Conservation (phyloP, 2,329 filamentous ascomycete genomes). For the Pseudogymnoascus sp. region DNA sequence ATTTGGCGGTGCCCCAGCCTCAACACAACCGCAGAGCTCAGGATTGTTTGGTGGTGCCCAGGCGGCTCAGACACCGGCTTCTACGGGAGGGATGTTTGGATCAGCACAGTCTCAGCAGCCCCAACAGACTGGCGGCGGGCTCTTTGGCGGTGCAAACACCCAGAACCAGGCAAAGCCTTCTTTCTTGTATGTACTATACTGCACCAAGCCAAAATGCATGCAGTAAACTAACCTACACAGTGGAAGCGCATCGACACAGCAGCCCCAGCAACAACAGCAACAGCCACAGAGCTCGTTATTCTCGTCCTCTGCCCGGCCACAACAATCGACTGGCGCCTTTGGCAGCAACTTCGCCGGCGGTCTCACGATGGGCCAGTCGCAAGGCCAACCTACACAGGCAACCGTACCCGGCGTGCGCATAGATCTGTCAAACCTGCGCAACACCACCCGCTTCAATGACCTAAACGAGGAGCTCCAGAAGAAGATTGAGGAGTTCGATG, state of each 20-base stretch:
- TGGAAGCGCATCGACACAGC: slow-evolving; percentile 21
- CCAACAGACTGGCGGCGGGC: slow-evolving; percentile 11
- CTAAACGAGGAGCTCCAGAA: slow-evolving; percentile 74
- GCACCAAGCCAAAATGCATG: slow-evolving; percentile 10
- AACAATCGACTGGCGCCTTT: slow-evolving; percentile 10
- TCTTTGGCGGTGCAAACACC: slow-evolving; percentile 19
- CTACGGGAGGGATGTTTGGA: slow-evolving; percentile 28
- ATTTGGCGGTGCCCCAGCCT: slow-evolving; percentile 18
- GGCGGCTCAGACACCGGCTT: slow-evolving; percentile 21
- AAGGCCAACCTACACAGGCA: slow-evolving; percentile 36
- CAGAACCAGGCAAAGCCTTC: slow-evolving; percentile 23
- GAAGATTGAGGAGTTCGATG: slow-evolving; percentile 69
- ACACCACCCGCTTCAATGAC: slow-evolving; percentile 87
- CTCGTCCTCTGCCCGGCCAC: slow-evolving; percentile 28
- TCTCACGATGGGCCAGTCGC: slow-evolving; percentile 41
- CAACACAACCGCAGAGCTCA: slow-evolving; percentile 18
- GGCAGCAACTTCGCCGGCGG: slow-evolving; percentile 26
- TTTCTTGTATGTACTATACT: slow-evolving; percentile 24
- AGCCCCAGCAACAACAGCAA: slow-evolving; percentile 18
- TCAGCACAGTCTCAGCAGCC: slow-evolving; percentile 12
- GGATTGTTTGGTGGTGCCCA: slow-evolving; percentile 27
- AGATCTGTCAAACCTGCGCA: slow-evolving; percentile 67
- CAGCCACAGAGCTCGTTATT: slow-evolving; percentile 18
- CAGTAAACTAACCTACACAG: slow-evolving; percentile 12
- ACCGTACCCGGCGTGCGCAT: slow-evolving; percentile 66